Evolutionary conservation across 202 grass and related monocot species (phyloP).

Genomic region (Digitaria exilis): DNA sequence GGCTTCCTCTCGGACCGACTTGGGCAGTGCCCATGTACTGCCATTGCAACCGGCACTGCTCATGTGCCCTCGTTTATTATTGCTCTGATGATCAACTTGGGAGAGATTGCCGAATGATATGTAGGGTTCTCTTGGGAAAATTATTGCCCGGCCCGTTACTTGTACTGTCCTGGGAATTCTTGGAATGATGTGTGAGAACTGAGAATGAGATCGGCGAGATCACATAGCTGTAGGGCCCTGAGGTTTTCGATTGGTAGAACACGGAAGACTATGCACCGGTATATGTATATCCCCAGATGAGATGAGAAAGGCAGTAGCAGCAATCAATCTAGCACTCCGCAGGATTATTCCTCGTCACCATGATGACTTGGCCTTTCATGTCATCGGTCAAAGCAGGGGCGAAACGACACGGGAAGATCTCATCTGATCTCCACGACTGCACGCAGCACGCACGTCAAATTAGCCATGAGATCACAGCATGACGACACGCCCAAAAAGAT

Average conservation of each 20-base stretch:
- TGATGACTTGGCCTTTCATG: slow-evolving; percentile 26
- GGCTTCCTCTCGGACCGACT: neutral
- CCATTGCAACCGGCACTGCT: neutral
- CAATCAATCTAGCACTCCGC: neutral
- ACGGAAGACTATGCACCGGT: slow-evolving; percentile 14
- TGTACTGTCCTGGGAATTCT: neutral
- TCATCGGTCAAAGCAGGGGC: neutral
- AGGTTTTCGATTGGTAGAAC: neutral
- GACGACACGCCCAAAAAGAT: too few relatives aligned
- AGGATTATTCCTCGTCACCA: slow-evolving; percentile 34
- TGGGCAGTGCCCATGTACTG: neutral
- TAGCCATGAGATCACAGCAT: slow-evolving; percentile 21
- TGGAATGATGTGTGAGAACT: too few relatives aligned
- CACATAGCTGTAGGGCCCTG: neutral
- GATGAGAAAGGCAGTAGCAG: too few relatives aligned
- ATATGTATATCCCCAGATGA: too few relatives aligned
- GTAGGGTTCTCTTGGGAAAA: neutral
- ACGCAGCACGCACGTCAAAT: slow-evolving; percentile 20
- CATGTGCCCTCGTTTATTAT: neutral
- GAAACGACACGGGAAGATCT: slow-evolving; percentile 1
- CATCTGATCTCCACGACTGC: slow-evolving; percentile 7
- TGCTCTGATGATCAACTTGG: neutral
- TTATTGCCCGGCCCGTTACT: too few relatives aligned
- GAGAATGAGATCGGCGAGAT: too few relatives aligned
- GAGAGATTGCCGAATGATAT: neutral